Evolutionary conservation across 805 yeast genomes (phyloP), one percentile per base, ranked within the genome.

Genomic region (Suhomyces canberraensis): DNA sequence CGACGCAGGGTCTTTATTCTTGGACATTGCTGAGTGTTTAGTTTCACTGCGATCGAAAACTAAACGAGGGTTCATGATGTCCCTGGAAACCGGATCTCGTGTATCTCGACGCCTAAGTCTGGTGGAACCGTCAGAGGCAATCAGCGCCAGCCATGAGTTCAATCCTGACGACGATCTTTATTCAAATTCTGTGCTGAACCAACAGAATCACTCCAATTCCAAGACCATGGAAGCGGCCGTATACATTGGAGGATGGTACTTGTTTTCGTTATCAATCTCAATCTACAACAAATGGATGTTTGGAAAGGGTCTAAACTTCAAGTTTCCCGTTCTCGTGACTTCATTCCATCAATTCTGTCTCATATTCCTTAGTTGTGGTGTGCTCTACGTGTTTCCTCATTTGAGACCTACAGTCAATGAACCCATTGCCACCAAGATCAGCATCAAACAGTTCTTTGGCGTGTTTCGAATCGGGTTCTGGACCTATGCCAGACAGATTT

Each of bases 221-320:
- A n/a, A n/a, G n/a, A 37, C 28, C 11, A 9, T 32, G 11, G 54
- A 58, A 39, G 56, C 67, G 4, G 32, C 43, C 4, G 26, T 55
- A 11, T 69, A 63, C 46, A 68, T 67, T 25, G 39, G 56, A 6
- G 84, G 85, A 4, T 85, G 93, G 95, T 85, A 83, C 48, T 40
- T 71, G 13, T 81, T 82, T 41, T 81, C 90, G 5, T 65, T 84
- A 39, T 62, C 84, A 13, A 76, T 85, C 14, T 81, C 90, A 7
- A 60, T 86, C 20, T 93, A 91, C 65, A 93, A 93, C 69, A 90
- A 90, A 64, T 89, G 97, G 97, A 91, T 91, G 97, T 93, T 91
- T 65, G 90, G 91, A 26, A 19, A 31, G 29, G 84, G 87, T 14
- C 66, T 90, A 38, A 78, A 85, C 53, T 82, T 93, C 50, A 76